A percentile compares a stretch with the other conserved stretches of the same genome.
These are phyloP conservation scores for Ophiostoma populinum DNA, from an alignment of 2,329 filamentous ascomycete species.

Conservation along the genomic window DNA sequence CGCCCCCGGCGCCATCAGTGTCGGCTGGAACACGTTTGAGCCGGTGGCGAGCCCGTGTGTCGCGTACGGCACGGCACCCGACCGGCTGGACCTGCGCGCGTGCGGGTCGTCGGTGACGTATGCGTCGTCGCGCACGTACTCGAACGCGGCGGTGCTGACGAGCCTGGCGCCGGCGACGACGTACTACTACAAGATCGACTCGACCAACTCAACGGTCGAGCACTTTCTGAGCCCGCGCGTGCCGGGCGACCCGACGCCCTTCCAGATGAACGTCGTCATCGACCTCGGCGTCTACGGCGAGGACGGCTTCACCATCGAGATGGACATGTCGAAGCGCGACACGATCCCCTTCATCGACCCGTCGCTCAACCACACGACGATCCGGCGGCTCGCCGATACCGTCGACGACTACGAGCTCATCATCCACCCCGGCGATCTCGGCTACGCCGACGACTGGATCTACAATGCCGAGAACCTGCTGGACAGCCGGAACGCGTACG, in stretches of 20 bases:
- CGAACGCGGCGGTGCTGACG: conserved; percentile 29
- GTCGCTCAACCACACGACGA: conserved; percentile 40
- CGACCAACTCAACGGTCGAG: conserved; percentile 34
- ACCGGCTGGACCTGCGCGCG: conserved; percentile 19
- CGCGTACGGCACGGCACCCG: conserved; percentile 28
- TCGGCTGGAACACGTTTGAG: conserved; percentile 41
- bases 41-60: conserved; percentile 29
- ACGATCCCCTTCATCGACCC: conserved; percentile 31
- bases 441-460: conserved; percentile 41
- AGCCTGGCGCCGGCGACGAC: conserved; percentile 31
- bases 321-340: conserved; percentile 27
- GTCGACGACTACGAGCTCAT: conserved; percentile 38
- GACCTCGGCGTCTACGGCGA: conserved; percentile 37
- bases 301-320: conserved; percentile 32
- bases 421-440: conserved; percentile 36
- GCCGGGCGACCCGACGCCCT: conserved; percentile 36
- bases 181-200: conserved; percentile 43
- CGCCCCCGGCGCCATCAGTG: conserved; percentile 27
- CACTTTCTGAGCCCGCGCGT: conserved; percentile 35
- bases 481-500: conserved; percentile 89
- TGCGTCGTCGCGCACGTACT: conserved; percentile 33
- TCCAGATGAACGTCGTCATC: conserved; percentile 33
- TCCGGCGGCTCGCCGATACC: conserved; percentile 31
- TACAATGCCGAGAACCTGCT: conserved; percentile 26
- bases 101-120: conserved; percentile 33